Conservation (phyloP, 495 filamentous ascomycete genomes). For the Filosporella fistucella region DNA sequence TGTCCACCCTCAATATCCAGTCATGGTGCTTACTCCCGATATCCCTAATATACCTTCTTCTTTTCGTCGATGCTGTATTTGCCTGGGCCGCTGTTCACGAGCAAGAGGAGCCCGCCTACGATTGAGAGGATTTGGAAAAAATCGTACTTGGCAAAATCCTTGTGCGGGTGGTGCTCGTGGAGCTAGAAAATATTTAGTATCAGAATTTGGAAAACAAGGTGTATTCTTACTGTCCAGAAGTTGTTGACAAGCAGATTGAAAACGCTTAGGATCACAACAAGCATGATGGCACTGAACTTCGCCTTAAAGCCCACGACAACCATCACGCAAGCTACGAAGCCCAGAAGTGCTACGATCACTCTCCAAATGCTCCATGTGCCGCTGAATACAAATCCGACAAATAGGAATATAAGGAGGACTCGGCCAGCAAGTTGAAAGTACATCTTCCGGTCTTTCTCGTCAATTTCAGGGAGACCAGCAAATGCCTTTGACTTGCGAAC, state of each 20-base stretch:
- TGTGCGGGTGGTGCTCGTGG: constrained; percentile 96
- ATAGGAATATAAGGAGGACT: constrained; percentile 95
- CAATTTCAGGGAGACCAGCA: constrained; percentile 85
- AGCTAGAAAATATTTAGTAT: constrained; percentile 53
- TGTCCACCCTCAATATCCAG: too few relatives aligned
- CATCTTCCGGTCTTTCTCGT: constrained; percentile 99
- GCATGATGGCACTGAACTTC: constrained; percentile 91
- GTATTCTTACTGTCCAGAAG: constrained; percentile 92
- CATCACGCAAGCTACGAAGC: constrained; percentile 92
- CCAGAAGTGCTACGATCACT: constrained; percentile 74
- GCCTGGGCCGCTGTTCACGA: constrained; percentile 97
- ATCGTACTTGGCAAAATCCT: constrained; percentile 99
- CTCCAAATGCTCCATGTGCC: constrained; percentile 88
- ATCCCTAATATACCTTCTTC: constrained; percentile 96
- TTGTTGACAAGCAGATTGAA: constrained; percentile 99
- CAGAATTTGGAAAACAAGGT: not conserved
- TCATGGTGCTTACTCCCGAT: too few relatives aligned
- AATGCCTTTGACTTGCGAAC: constrained; percentile 96
- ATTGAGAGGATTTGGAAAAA: constrained; percentile 99
- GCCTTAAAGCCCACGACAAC: constrained; percentile 99
- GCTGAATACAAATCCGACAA: constrained; percentile 92
- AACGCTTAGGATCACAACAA: constrained; percentile 90
- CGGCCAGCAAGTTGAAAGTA: constrained; percentile 97
- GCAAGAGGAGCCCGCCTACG: constrained; percentile 88
- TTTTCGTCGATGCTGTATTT: constrained; percentile 99